Evolutionary conservation across 106 monocot genomes (phyloP), one percentile per base, ranked within the genome.

Genomic region (Dendrobium catenatum): DNA sequence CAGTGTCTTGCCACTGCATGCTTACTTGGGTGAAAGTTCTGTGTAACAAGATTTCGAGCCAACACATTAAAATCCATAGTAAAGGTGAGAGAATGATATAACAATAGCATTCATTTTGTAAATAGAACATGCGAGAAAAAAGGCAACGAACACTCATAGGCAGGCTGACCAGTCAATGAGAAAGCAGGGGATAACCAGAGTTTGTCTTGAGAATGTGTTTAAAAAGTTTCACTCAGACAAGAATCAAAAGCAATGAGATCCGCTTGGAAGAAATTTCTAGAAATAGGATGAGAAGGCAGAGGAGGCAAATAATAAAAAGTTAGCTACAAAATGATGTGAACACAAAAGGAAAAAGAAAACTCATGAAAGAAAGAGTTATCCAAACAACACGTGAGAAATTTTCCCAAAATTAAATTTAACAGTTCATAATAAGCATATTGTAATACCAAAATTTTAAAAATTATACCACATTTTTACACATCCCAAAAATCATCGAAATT

Each of bases 1-100:
- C 98, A 73, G 91, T 93, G 55, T 99, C 98, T 82, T 95, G 95
- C 98, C 98, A 99, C 79, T 99, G 93, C 82, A 76, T 81, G 79
- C 98, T 99, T 79, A 99, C 93, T 87, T 99, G 98, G 73, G 98
- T 95, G 84, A 99, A 99, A 77, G 98, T 99, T 88, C 97, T 97
- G 88, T 46, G 27, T 15, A 27, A 26, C 76, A 75, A 41, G 18
- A 37, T 24, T 73, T 41, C 4, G 67, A 5, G 41, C 8, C 11
- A 11, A 5, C 41, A 9, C 42, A 42, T 42, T n/a, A 20, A 74
- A 74, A 33, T 2, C 72, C 31, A 33, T 72, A 19, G 10, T 8
- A 72, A 73, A 37, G 37, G 24, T 37, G 37, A 13, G 70, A 70
- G 33, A 70, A 37, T 15, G 33, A 24, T 22, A 31, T 4, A 31